phyloP scores from a whole-genome alignment of 2,329 filamentous ascomycete genomes.

The Harringtonia lauricola region DNA sequence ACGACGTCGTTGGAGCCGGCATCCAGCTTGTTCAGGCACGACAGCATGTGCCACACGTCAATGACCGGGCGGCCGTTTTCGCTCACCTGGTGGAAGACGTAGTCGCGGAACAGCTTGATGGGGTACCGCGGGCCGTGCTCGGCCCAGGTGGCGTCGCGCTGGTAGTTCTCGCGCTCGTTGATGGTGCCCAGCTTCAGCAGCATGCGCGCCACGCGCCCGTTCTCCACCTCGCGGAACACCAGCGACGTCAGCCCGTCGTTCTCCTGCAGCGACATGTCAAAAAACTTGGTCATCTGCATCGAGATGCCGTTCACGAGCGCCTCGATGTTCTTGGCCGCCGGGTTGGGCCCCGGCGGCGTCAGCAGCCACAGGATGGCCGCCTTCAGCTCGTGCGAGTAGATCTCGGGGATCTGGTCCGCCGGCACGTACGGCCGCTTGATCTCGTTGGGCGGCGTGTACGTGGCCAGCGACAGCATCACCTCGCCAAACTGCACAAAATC shows the following conservation, averaged over 20 bases:
- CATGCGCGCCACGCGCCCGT: constrained; percentile 72
- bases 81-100: constrained; percentile 94
- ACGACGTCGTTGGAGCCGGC: constrained; percentile 81
- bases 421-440: constrained; percentile 45
- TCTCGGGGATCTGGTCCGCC: constrained; percentile 61
- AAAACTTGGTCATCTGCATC: constrained; percentile 60
- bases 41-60: constrained; percentile 78
- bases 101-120: constrained; percentile 91
- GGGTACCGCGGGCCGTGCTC: constrained; percentile 89
- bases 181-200: constrained; percentile 74
- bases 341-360: constrained; percentile 34
- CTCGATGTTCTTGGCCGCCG: constrained; percentile 57
- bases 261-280: constrained; percentile 70
- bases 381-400: constrained; percentile 68
- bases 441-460: constrained; percentile 45
- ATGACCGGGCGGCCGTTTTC: constrained; percentile 70
- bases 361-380: constrained; percentile 77
- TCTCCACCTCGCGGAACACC: constrained; percentile 75
- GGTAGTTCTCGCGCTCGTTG: constrained; percentile 57
- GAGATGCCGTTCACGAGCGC: constrained; percentile 71
- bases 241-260: constrained; percentile 65
- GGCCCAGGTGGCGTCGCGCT: constrained; percentile 73
- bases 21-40: constrained; percentile 84
- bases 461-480: constrained; percentile 72
- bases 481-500: constrained; percentile 79